Percentiles rank a stretch among this genome's conserved stretches.
Conservation (phyloP, 2,329 filamentous ascomycete genomes). For the Fusarium devonianum region DNA sequence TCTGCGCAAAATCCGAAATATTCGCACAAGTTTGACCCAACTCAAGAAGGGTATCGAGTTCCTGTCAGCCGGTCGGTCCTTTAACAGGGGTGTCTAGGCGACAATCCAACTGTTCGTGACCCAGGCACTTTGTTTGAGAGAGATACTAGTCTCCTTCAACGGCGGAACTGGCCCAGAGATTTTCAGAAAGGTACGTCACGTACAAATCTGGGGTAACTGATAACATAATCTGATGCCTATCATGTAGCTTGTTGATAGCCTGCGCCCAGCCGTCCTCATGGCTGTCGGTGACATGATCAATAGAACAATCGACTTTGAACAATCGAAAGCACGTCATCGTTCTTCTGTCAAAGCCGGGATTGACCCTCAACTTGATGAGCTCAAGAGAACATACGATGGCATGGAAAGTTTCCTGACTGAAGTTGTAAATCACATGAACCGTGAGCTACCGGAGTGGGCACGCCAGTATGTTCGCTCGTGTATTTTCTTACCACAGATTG, state of each 20-base stretch:
- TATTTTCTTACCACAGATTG: constrained; percentile 89
- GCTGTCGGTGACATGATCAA: constrained; percentile 75
- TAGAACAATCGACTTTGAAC: constrained; percentile 80
- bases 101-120: constrained; percentile 76
- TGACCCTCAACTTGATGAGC: constrained; percentile 75
- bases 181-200: constrained; percentile 54
- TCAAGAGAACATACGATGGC: constrained; percentile 80
- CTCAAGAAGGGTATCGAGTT: constrained; percentile 79
- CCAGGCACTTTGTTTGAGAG: constrained; percentile 72
- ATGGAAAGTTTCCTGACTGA: constrained; percentile 76
- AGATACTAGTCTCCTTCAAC: constrained; percentile 55
- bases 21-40: constrained; percentile 71
- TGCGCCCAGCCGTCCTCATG: constrained; percentile 66
- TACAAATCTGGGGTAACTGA: constrained; percentile 1
- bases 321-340: constrained; percentile 73
- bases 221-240: constrained; percentile 10
- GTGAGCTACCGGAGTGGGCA: constrained; percentile 67
- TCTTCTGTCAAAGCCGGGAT: constrained; percentile 77
- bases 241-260: constrained; percentile 62
- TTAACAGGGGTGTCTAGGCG: constrained; percentile 75
- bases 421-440: constrained; percentile 69
- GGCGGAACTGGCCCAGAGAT: constrained; percentile 28
- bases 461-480: constrained; percentile 70
- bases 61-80: constrained; percentile 55
- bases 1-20: constrained; percentile 77